Evolutionary conservation across 176 grass and related monocot species (phyloP).

Genomic region (Zea luxurians): DNA sequence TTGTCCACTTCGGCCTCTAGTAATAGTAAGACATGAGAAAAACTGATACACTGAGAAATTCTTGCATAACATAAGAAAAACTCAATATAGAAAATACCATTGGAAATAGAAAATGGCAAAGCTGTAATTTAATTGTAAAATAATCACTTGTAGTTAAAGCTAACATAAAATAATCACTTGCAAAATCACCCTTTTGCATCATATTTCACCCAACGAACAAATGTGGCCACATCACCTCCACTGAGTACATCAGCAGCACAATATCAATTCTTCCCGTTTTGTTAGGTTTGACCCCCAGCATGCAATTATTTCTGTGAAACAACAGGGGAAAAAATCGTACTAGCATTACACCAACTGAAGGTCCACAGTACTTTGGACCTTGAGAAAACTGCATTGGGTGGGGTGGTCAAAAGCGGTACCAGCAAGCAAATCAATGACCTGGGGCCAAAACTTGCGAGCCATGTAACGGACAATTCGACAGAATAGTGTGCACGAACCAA

Average conservation of each 20-base stretch:
- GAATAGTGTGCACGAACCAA: neutral
- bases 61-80: neutral
- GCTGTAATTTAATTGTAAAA: neutral
- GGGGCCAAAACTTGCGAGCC: neutral
- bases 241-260: neutral
- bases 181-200: neutral
- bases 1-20: neutral
- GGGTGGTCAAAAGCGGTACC: neutral
- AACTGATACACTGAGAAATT: neutral
- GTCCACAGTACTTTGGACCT: constrained; percentile 5
- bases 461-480: neutral
- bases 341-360: constrained; percentile 1
- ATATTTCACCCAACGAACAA: neutral
- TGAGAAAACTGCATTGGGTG: neutral
- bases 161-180: neutral
- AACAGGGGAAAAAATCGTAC: neutral
- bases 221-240: neutral
- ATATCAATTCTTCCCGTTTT: neutral
- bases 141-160: neutral
- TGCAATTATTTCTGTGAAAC: constrained; percentile 18
- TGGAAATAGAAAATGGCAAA: neutral
- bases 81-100: neutral
- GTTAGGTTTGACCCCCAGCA: neutral
- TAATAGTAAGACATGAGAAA: neutral
- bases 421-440: constrained; percentile 26